Evolutionary conservation across 768 basidiomycete species (phyloP).

Genomic region (Leccinum ochraceum): DNA sequence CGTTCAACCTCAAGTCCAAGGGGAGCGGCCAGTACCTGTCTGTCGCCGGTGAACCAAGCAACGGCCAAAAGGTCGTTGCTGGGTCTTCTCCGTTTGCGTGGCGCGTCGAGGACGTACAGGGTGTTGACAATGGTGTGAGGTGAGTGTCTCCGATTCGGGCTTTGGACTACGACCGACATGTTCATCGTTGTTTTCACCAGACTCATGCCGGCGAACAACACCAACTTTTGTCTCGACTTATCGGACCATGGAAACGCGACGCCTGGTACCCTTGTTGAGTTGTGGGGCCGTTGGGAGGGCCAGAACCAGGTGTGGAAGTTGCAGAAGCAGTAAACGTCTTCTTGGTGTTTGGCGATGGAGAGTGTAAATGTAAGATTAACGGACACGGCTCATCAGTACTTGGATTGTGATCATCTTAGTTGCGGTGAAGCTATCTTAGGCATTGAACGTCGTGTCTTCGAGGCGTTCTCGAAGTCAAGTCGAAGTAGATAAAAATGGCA

Average conservation of each 20-base stretch:
- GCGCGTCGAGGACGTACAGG: conserved; percentile 50
- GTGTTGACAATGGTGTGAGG: conserved; percentile 42
- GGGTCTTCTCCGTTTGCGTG: conserved; percentile 41
- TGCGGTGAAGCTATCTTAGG: too few relatives aligned
- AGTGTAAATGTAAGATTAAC: neutral
- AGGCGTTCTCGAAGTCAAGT: too few relatives aligned
- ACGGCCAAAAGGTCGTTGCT: conserved; percentile 46
- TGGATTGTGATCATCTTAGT: neutral
- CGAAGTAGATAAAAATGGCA: too few relatives aligned
- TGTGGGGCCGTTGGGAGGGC: conserved; percentile 52
- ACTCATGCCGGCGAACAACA: conserved; percentile 46
- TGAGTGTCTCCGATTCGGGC: conserved; percentile 23
- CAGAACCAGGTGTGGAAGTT: conserved; percentile 54
- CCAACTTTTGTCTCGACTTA: conserved; percentile 46
- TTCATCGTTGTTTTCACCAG: conserved; percentile 27
- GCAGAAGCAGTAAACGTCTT: conserved; percentile 5
- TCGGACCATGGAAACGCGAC: conserved; percentile 44
- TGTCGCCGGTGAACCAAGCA: conserved; percentile 27
- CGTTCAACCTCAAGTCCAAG: conserved; percentile 45
- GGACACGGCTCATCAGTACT: neutral
- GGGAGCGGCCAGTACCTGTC: conserved; percentile 40
- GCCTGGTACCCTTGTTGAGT: conserved; percentile 45
- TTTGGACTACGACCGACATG: neutral
- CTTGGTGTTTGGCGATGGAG: neutral
- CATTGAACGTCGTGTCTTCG: too few relatives aligned